phyloP scores from a whole-genome alignment of 371 early-diverging fungal species.

The Vavraia culicis region DNA sequence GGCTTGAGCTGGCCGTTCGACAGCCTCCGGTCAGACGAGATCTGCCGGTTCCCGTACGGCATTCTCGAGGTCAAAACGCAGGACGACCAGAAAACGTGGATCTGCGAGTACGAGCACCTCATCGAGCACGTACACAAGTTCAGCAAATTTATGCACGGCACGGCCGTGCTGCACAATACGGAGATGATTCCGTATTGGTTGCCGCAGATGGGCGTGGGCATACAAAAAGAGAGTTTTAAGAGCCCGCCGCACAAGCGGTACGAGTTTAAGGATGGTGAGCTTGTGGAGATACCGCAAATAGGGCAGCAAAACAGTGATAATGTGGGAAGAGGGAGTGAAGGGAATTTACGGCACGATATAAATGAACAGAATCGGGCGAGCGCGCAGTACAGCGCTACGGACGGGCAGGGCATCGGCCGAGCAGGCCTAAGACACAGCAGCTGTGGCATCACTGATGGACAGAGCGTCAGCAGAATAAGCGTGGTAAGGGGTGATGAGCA shows the following conservation, averaged over 20 bases:
- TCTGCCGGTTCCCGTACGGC: slow-evolving; percentile 77
- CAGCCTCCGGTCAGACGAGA: slow-evolving; percentile 53
- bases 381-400: too few relatives aligned
- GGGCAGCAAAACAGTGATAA: too few relatives aligned
- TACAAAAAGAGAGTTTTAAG: slow-evolving; percentile 27
- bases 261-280: slow-evolving; percentile 11
- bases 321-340: too few relatives aligned
- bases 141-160: slow-evolving; percentile 88
- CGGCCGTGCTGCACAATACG: slow-evolving; percentile 66
- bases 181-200: slow-evolving; percentile 82
- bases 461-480: too few relatives aligned
- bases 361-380: too few relatives aligned
- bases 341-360: too few relatives aligned
- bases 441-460: too few relatives aligned
- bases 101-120: slow-evolving; percentile 62
- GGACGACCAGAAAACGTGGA: slow-evolving; percentile 79
- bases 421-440: too few relatives aligned
- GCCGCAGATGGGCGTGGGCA: slow-evolving; percentile 57
- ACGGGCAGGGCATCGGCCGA: too few relatives aligned
- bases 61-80: slow-evolving; percentile 90
- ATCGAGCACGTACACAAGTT: slow-evolving; percentile 89
- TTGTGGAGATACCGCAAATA: slow-evolving; percentile 52
- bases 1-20: slow-evolving; percentile 70
- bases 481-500: too few relatives aligned
- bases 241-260: background rate